Conservation (phyloP, 495 filamentous ascomycete species). For the Trichoderma reesei region DNA sequence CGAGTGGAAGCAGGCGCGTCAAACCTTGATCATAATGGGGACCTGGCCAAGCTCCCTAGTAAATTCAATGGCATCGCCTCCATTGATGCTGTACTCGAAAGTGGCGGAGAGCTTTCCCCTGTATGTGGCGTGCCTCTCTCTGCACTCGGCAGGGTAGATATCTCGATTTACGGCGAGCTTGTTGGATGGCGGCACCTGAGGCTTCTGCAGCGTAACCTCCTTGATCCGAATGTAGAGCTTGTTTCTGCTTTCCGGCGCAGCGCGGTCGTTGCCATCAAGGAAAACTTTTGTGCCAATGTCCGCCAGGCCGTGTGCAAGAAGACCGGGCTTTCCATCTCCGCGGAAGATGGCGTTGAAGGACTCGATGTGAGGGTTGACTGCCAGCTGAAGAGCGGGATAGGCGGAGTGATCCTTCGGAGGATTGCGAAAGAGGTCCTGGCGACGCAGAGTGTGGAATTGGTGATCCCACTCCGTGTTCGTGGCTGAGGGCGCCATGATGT, state of each 20-base stretch:
- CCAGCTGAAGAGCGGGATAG: constrained; percentile 74
- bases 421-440: constrained; percentile 78
- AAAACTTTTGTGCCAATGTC: constrained; percentile 87
- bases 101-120: constrained; percentile 72
- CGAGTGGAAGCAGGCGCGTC: constrained; percentile 1
- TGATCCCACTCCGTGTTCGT: constrained; percentile 65
- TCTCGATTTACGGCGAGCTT: constrained; percentile 72
- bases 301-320: constrained; percentile 64
- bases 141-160: constrained; percentile 84
- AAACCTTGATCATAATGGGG: constrained; percentile 84
- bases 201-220: constrained; percentile 68
- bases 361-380: constrained; percentile 81
- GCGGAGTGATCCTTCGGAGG: constrained; percentile 80
- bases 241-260: constrained; percentile 51
- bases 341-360: constrained; percentile 93
- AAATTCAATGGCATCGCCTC: constrained; percentile 69
- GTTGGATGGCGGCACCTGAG: constrained; percentile 63
- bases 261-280: constrained; percentile 62
- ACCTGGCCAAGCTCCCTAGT: constrained; percentile 77
- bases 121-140: constrained; percentile 89
- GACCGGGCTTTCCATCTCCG: constrained; percentile 44
- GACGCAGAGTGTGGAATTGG: constrained; percentile 67
- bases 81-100: constrained; percentile 75
- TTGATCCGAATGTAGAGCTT: constrained; percentile 61
- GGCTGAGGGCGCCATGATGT: constrained; percentile 44